These are phyloP conservation scores for Pythium periplocum DNA, from an alignment of 352 stramenopile species.

Conservation along the genomic window DNA sequence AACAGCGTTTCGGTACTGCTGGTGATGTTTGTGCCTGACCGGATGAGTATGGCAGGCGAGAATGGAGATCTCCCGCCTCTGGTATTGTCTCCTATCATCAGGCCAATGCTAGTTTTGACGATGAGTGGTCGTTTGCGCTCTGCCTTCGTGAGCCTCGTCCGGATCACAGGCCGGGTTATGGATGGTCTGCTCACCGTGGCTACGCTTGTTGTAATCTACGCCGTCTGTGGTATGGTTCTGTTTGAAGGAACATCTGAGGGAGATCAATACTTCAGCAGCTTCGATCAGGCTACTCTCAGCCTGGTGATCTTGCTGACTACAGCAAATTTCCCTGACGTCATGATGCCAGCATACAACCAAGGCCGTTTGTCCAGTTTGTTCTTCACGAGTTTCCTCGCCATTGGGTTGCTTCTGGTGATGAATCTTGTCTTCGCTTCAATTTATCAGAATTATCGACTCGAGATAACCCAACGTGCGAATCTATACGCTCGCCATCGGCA, in stretches of 20 bases:
- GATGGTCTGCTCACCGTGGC: constrained; percentile 40
- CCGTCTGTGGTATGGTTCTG: constrained; percentile 53
- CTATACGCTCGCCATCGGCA: constrained; percentile 28
- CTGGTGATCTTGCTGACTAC: constrained; percentile 73
- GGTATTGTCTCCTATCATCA: constrained; percentile 35
- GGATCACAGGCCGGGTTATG: constrained; percentile 30
- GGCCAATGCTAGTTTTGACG: constrained; percentile 39
- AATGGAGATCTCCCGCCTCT: constrained; percentile 18
- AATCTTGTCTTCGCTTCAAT: constrained; percentile 75
- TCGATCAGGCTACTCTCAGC: constrained; percentile 44
- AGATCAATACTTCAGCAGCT: constrained; percentile 39
- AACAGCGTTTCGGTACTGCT: constrained; percentile 37
- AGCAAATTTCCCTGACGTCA: constrained; percentile 80
- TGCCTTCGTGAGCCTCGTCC: constrained; percentile 43
- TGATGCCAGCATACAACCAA: constrained; percentile 62
- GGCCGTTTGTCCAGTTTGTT: constrained; percentile 41
- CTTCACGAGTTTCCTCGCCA: constrained; percentile 65
- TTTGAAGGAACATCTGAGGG: constrained; percentile 59
- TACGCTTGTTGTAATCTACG: constrained; percentile 49
- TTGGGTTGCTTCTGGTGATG: constrained; percentile 75
- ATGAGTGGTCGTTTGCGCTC: constrained; percentile 46
- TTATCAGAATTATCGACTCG: constrained; percentile 60
- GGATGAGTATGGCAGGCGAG: neutral
- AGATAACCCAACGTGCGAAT: constrained; percentile 25
- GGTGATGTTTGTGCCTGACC: constrained; percentile 22